A percentile compares a stretch with the other conserved stretches of the same genome.
Evolutionary conservation across 1,284 basidiomycete species (phyloP).

Genomic region (Malassezia equina): DNA sequence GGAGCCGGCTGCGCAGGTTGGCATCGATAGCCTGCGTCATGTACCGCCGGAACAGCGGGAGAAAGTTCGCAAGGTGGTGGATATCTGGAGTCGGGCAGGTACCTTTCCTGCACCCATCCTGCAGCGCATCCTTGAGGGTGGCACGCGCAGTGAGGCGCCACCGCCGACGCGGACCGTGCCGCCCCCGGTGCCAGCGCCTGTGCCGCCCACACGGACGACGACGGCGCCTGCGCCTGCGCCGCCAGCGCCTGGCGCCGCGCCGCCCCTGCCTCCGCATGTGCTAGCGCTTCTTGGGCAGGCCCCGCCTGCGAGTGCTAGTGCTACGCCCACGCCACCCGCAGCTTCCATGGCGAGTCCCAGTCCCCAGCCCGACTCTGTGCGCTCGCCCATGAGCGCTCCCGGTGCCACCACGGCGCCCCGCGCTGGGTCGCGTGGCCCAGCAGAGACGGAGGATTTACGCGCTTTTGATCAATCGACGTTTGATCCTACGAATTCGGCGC

Average conservation of each 20-base stretch:
- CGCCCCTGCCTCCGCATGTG: conserved; percentile 15
- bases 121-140: conserved; percentile 12
- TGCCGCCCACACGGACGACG: not conserved
- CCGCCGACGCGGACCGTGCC: not conserved
- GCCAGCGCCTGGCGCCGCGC: not conserved
- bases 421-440: not conserved
- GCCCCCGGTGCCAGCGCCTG: not conserved
- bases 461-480: conserved; percentile 18
- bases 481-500: conserved; percentile 17
- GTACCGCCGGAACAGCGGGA: conserved; percentile 23
- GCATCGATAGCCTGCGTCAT: conserved; percentile 15
- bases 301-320: not conserved
- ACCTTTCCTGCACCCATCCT: conserved; percentile 25
- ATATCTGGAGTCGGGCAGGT: conserved; percentile 27
- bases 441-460: conserved; percentile 6
- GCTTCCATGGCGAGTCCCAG: not conserved
- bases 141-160: not conserved
- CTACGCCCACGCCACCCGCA: not conserved
- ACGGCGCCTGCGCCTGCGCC: not conserved
- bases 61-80: conserved; percentile 32
- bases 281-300: conserved; percentile 19
- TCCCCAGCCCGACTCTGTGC: not conserved
- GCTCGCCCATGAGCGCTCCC: not conserved
- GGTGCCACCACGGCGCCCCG: not conserved
- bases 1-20: conserved; percentile 19